Base-by-base conservation (phyloP, 2,329 filamentous ascomycete species). In the Aspergillus quadrilineatus region DNA sequence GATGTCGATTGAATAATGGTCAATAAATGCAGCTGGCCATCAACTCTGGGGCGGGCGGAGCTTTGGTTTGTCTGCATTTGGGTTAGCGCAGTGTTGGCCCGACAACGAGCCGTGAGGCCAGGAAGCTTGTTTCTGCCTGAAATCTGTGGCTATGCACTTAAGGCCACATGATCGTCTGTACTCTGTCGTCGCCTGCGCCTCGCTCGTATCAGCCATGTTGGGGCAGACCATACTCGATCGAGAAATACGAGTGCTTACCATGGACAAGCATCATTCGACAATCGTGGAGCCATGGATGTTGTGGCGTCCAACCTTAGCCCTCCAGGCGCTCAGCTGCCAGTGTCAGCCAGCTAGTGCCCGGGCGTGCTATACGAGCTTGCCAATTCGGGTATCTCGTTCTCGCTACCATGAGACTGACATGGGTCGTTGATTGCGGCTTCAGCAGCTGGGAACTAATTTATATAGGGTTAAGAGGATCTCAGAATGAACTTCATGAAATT, bases 381-480 rank as follows among this genome's bases (percentile, higher is more conserved):
- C 51, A 17, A 45, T 56, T 57, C 10, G 39, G 62, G 44, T 48
- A 57, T 17, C 58, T 65, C 63, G 63, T 64, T 64, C 62, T 65
- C 62, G 62, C 60, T 63, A 60, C n/a, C 57, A 36, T 12, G 22
- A 22, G 22, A 22, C n/a, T 43, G 39, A 32, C 15, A 28, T 10
- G 12, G 46, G 28, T 15, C 26, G 12, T 12, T 4, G n/a, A 15
- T 28, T 42, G 26, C 28, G n/a, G 34, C 50, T 52, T 45, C 30
- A 46, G 14, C 14, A 41, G 32, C 47, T 17, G 42, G 10, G 30
- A 15, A 14, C 22, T n/a, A 22, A 7, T 42, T 45, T 45, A 45
- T 52, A 52, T 22, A 26, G 42, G 10, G 30, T 9, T 10, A n/a
- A 10, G 10, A 4, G 5, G n/a, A n/a, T 14, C 22, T 22, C 42